These are phyloP conservation scores for Leishmania aethiopica DNA, from an alignment of 208 protist genomes.

Conservation along the genomic window DNA sequence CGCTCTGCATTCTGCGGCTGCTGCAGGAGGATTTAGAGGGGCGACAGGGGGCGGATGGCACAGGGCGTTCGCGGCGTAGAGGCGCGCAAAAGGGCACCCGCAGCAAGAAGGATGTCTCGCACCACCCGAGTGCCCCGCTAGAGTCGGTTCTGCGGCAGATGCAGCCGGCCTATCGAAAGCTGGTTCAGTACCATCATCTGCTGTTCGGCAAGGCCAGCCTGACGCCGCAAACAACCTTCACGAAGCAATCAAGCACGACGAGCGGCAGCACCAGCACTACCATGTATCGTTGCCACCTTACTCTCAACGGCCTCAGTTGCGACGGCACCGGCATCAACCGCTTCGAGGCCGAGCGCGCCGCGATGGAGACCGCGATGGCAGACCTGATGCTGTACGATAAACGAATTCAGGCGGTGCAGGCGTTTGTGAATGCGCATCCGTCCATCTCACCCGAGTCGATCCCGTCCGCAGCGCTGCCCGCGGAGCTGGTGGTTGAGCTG, in stretches of 20 bases:
- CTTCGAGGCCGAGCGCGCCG: conserved; percentile 75
- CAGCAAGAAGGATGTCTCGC: not conserved
- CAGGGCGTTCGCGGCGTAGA: not conserved
- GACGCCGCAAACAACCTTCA: conserved; percentile 33
- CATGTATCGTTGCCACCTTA: conserved; percentile 49
- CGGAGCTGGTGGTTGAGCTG: conserved; percentile 26
- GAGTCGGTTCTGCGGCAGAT: conserved; percentile 43
- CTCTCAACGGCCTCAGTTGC: conserved; percentile 47
- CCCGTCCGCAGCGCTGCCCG: conserved; percentile 41
- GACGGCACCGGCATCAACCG: conserved; percentile 65
- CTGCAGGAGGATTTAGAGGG: conserved; percentile 20
- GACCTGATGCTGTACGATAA: conserved; percentile 73
- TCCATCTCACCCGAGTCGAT: conserved; percentile 45
- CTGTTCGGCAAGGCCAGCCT: conserved; percentile 34
- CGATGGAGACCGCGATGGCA: conserved; percentile 47
- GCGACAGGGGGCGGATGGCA: not conserved
- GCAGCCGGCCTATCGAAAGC: conserved; percentile 39
- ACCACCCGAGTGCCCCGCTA: conserved; percentile 9
- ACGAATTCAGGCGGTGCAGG: conserved; percentile 53
- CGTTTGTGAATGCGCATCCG: conserved; percentile 57
- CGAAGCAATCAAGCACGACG: conserved; percentile 15
- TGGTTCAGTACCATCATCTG: conserved; percentile 48
- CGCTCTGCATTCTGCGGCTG: conserved; percentile 48
- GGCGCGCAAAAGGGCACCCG: not conserved
- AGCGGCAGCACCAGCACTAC: conserved; percentile 4